Base-by-base conservation (phyloP, 2,329 filamentous ascomycete species). In the Elsinoe necatrix region DNA sequence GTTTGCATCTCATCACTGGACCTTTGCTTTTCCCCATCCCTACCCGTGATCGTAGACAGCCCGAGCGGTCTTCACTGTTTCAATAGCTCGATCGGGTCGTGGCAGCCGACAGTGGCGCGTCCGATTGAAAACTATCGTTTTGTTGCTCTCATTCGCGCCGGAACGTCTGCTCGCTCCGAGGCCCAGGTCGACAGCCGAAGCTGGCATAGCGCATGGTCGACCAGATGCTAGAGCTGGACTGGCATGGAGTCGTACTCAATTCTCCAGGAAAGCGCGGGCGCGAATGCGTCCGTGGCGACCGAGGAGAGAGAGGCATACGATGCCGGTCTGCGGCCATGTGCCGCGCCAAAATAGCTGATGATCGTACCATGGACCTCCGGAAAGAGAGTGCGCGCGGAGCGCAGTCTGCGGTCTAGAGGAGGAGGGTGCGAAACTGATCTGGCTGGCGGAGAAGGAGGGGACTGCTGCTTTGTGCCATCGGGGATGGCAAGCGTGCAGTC, bases 51-150 rank as follows among this genome's bases (percentile, higher is more conserved):
- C 56, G 35, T 55, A 50, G 25, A 37, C 35, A 35, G 14, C 5
- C 23, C 35, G 20, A 16, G 29, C 29, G 11, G 29, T 3, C 47
- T 51, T 21, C 11, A 20, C 20, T 20, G 31, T n/a, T 39, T 35
- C 34, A 29, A 12, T 20, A 37, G 34, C 34, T 37, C 9, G n/a
- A 12, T 3, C 3, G 34, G 14, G 14, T 7, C 9, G 14, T 37
- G 34, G 64, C 65, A 64, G 68, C 66, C 67, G 61, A 67, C 54
- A 62, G 63, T 58, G 62, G n/a, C 62, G 61, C 41, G 62, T 67
- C 61, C 67, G 67, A 67, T 69, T 69, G 67, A 69, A 69, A 69
- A 69, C 67, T 69, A 69, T 68, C 65, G 43, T 65, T 62, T 62
- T 54, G 4, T 55, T 23, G 58, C 51, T 59, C 35, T 51, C 47